Conservation (phyloP, 208 protist genomes). For the Angomonas ambiguus region DNA sequence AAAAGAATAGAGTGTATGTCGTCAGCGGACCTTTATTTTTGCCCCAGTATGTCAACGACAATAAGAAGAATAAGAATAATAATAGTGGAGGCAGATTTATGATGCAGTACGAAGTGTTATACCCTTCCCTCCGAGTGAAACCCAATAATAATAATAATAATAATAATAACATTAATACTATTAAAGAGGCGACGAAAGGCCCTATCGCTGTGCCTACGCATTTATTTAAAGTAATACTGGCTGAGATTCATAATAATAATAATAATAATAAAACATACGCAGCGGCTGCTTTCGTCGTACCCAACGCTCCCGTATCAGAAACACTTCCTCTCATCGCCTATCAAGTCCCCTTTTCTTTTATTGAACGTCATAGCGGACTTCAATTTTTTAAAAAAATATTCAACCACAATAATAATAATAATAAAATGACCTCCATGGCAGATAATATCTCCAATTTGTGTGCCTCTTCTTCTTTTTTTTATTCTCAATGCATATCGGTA, state of each 20-base stretch:
- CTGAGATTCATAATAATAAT: no score
- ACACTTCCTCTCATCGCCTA: conserved; percentile 66
- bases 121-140: no score
- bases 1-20: no score
- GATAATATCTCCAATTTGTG: not conserved
- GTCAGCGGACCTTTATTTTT: conserved; percentile 16
- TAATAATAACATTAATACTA: no score
- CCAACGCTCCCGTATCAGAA: conserved; percentile 61
- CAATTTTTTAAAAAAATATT: conserved; percentile 71
- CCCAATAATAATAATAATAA: no score
- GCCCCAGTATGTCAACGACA: no score
- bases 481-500: not conserved
- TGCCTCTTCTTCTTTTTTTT: not conserved
- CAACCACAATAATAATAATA: no score
- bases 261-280: conserved; percentile 22
- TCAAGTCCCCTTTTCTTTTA: conserved; percentile 45
- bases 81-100: conserved; percentile 17
- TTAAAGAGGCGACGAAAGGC: conserved; percentile 10
- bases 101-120: conserved; percentile 63
- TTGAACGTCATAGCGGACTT: conserved; percentile 67
- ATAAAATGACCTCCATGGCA: not conserved
- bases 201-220: conserved; percentile 79
- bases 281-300: conserved; percentile 69
- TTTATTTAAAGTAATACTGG: conserved; percentile 76
- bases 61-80: no score